Percentiles rank a stretch among this genome's conserved stretches.
These are phyloP conservation scores for Trichomonas gallinae DNA, from an alignment of 208 protist genomes.

Conservation along the genomic window DNA sequence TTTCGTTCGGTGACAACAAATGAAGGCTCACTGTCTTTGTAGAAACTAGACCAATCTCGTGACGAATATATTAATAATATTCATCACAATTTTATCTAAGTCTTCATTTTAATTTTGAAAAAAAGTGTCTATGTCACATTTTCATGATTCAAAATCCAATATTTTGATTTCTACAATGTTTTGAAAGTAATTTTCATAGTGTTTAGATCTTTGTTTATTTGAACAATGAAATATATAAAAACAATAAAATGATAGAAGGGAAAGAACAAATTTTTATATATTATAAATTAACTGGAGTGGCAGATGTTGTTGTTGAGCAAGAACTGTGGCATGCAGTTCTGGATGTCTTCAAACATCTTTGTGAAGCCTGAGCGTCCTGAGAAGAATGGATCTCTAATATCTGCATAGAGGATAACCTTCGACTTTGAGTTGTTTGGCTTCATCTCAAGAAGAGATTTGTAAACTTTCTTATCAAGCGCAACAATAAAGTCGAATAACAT, in stretches of 20 bases:
- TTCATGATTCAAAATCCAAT: too few species aligned
- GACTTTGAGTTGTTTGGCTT: not conserved
- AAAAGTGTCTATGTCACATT: too few species aligned
- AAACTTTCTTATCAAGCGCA: not conserved
- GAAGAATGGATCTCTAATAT: not conserved
- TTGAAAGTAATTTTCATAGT: too few species aligned
- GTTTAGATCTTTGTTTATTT: not conserved
- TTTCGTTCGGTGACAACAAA: too few species aligned
- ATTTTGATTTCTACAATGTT: too few species aligned
- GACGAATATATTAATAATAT: too few species aligned
- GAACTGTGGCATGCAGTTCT: not conserved
- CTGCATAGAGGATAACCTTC: not conserved
- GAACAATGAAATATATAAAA: not conserved
- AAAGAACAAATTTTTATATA: too few species aligned
- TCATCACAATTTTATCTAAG: too few species aligned
- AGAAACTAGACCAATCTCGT: too few species aligned
- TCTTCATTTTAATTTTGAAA: too few species aligned
- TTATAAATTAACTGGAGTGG: not conserved
- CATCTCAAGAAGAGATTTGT: not conserved
- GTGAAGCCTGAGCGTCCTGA: not conserved
- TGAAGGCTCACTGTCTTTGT: too few species aligned
- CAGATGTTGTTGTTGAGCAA: not conserved
- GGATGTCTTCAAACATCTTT: not conserved
- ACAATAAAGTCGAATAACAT: not conserved
- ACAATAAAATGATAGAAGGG: not conserved